Conservation (phyloP, 768 basidiomycete species). For the Tylopilus subfusipes region DNA sequence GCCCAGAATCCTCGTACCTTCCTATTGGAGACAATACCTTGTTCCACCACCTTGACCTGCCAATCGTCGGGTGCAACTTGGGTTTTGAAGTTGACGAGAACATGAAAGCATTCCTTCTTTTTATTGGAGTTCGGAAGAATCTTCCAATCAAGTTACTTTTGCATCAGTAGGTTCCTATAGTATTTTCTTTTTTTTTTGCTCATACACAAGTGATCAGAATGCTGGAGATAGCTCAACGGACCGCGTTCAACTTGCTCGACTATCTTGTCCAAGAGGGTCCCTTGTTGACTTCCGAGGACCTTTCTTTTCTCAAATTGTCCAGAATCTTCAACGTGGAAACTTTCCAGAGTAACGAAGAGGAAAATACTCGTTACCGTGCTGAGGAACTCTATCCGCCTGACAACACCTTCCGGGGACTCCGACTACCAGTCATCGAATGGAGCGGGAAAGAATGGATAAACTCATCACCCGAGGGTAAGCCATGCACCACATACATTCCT, state of each 20-base stretch:
- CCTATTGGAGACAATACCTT: conserved; percentile 58
- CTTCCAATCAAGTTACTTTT: neutral
- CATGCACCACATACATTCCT: neutral
- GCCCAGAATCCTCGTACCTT: conserved; percentile 73
- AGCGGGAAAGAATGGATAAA: conserved; percentile 70
- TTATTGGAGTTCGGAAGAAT: neutral
- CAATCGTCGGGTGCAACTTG: neutral
- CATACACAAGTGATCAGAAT: neutral
- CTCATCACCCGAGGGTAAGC: conserved; percentile 74
- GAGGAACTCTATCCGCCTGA: conserved; percentile 80
- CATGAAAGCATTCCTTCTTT: neutral
- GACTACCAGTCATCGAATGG: conserved; percentile 84
- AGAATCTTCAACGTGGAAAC: conserved; percentile 10
- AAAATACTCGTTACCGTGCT: conserved; percentile 51
- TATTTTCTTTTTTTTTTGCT: too few relatives aligned
- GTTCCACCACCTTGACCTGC: neutral
- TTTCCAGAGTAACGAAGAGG: conserved; percentile 18
- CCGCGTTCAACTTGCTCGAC: neutral
- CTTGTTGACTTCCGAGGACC: neutral
- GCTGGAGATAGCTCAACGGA: neutral
- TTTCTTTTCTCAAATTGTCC: neutral
- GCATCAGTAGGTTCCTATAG: neutral
- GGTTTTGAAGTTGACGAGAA: conserved; percentile 35
- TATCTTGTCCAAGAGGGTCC: neutral
- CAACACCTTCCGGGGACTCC: conserved; percentile 60